Conservation (phyloP, 305 asterid genomes). For the Fraxinus velutina region DNA sequence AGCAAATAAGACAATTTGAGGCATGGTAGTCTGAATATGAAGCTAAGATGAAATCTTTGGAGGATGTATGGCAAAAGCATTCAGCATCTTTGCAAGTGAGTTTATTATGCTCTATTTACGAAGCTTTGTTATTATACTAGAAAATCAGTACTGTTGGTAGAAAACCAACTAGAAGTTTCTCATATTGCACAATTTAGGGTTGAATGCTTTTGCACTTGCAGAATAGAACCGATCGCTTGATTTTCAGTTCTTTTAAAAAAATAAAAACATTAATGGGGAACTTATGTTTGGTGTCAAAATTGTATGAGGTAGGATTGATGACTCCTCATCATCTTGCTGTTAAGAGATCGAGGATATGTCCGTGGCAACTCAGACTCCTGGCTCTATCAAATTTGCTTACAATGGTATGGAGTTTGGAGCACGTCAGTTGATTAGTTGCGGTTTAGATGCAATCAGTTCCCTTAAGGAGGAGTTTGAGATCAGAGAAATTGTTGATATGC, state of each 20-base stretch:
- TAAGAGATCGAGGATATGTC: constrained; percentile 48
- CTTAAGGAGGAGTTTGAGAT: constrained; percentile 43
- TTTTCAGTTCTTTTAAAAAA: no score
- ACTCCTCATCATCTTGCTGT: constrained; percentile 38
- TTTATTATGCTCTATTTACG: constrained; percentile 10
- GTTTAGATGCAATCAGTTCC: constrained; percentile 30
- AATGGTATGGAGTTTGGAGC: constrained; percentile 21
- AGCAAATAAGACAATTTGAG: constrained; percentile 41
- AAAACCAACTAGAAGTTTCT: not conserved
- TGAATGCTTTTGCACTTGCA: not conserved
- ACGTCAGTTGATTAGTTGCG: constrained; percentile 26
- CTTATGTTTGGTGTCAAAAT: not conserved
- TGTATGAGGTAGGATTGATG: constrained; percentile 18
- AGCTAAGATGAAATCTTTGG: constrained; percentile 52
- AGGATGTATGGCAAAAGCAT: constrained; percentile 54
- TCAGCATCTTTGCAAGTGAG: constrained; percentile 49
- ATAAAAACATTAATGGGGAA: no score
- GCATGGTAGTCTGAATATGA: constrained; percentile 45
- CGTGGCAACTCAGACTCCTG: constrained; percentile 44
- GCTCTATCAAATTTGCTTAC: constrained; percentile 25
- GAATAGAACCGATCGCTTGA: not conserved
- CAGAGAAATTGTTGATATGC: constrained; percentile 18
- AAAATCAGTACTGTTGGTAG: not conserved
- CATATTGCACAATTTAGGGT: not conserved
- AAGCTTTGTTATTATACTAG: constrained; percentile 2